Evolutionary conservation across 2,329 filamentous ascomycete genomes (phyloP).

Genomic region (Pseudopyricularia cyperi): DNA sequence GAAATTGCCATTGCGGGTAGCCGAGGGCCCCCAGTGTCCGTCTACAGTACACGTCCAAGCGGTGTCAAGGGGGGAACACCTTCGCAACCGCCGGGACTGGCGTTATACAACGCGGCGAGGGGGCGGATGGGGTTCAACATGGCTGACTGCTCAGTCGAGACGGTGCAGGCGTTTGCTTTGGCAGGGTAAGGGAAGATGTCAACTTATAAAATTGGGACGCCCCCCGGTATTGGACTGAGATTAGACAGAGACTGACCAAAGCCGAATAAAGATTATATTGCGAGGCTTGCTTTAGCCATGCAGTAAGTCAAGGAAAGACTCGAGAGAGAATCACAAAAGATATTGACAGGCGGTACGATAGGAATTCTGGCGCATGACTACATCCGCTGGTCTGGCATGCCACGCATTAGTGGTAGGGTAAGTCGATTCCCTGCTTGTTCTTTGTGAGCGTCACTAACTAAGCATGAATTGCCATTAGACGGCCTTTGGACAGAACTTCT

Average conservation of each 20-base stretch:
- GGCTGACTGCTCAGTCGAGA: slow-evolving; percentile 42
- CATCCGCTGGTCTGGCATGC: slow-evolving; percentile 41
- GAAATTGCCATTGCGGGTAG: slow-evolving; percentile 40
- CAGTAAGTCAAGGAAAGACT: slow-evolving; percentile 23
- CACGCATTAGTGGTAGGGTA: slow-evolving; percentile 42
- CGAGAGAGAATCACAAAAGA: slow-evolving; percentile 1
- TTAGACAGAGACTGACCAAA: not conserved
- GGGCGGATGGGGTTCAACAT: slow-evolving; percentile 44
- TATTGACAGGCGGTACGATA: slow-evolving; percentile 11
- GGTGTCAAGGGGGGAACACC: slow-evolving; percentile 38
- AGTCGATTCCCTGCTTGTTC: not conserved
- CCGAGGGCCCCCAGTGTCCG: slow-evolving; percentile 29
- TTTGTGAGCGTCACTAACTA: not conserved
- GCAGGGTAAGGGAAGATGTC: slow-evolving; percentile 29
- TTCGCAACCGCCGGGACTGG: slow-evolving; percentile 39
- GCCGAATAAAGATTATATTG: slow-evolving; percentile 32
- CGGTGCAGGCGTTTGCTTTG: slow-evolving; percentile 43
- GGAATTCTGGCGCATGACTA: slow-evolving; percentile 48
- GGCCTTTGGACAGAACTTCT: slow-evolving; percentile 30
- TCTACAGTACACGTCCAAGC: slow-evolving; percentile 30
- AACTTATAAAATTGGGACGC: not conserved
- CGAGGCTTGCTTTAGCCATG: slow-evolving; percentile 34
- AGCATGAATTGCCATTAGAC: slow-evolving; percentile 11
- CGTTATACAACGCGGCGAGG: slow-evolving; percentile 49
- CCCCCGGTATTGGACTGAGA: not conserved